Base-by-base conservation (phyloP, 169 alveolate species). In the Neospora caninum region DNA sequence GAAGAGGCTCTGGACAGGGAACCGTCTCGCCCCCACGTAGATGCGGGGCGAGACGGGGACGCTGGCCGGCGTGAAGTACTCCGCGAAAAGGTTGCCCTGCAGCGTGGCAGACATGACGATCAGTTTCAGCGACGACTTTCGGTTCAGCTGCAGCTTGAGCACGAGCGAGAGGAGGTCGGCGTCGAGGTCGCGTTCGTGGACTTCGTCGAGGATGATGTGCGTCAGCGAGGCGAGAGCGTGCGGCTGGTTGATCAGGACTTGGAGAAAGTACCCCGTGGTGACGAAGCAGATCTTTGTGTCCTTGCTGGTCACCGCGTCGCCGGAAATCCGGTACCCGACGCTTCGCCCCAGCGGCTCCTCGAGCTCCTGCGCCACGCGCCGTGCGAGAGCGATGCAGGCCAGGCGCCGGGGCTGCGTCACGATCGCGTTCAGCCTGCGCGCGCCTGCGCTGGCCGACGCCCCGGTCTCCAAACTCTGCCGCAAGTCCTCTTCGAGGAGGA, bases 21-120 rank as follows among this genome's bases (percentile, higher is more conserved):
- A 94, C 20, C 96, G 94, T 13, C 78, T 69, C 18, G 93, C 96
- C 22, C 96, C 96, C 20, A 94, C 96, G 41, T 58, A 94, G 36
- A 94, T 94, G 34, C 88, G 83, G 43, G 87, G 80, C 27, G 89
- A 78, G 38, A 53, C 36, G 84, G 91, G 29, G 42, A 54, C 27
- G 18, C 43, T 39, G 49, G 39, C 29, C 64, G 87, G 84, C 38
- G 92, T 16, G 80, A 86, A 95, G 94, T 88, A 86, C 29, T 88
- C 45, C 39, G 84, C 92, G 43, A 94, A 94, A 43, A 91, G 80
- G 86, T 84, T 88, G 42, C 94, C 93, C 53, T 91, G 93, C 88
- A 89, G 64, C 43, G 97, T 96, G 49, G 97, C 97, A 10, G 96
- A 92, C 97, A 96, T 96, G 82, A 96, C 95, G 58, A 95, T 93